Evolutionary conservation across 768 basidiomycete species (phyloP).

Genomic region (Suillus occidentalis): DNA sequence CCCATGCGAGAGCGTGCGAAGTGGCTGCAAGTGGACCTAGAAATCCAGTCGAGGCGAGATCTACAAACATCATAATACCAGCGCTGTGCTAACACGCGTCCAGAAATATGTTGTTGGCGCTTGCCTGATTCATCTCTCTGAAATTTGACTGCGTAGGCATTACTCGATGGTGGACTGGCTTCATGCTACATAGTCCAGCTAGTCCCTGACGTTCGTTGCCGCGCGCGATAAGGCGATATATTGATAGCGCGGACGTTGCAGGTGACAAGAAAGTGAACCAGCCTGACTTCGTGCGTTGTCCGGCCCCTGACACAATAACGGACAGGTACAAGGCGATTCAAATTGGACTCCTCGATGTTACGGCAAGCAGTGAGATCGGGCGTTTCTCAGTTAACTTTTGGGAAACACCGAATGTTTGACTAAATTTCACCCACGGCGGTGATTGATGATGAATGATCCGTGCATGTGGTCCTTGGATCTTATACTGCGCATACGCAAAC

Average conservation of each 20-base stretch:
- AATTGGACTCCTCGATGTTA: neutral
- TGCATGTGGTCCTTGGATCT: neutral
- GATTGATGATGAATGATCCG: neutral
- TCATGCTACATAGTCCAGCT: neutral
- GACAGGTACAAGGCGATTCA: neutral
- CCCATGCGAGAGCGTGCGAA: neutral
- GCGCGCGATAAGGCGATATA: neutral
- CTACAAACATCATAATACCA: neutral
- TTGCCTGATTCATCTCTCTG: neutral
- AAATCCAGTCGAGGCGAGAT: neutral
- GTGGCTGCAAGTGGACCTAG: neutral
- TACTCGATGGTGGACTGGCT: neutral
- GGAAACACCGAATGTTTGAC: neutral
- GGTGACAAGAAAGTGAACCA: neutral
- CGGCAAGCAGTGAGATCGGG: neutral
- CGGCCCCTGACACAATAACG: neutral
- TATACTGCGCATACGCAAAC: neutral
- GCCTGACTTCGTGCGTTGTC: neutral
- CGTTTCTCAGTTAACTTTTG: neutral
- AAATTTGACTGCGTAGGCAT: neutral
- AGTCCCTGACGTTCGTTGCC: neutral
- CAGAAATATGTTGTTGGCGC: neutral
- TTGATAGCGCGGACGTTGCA: neutral
- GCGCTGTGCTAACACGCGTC: neutral
- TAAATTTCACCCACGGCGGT: neutral